Evolutionary conservation across 441 rosid species (phyloP).

Genomic region (Populus hybrid): DNA sequence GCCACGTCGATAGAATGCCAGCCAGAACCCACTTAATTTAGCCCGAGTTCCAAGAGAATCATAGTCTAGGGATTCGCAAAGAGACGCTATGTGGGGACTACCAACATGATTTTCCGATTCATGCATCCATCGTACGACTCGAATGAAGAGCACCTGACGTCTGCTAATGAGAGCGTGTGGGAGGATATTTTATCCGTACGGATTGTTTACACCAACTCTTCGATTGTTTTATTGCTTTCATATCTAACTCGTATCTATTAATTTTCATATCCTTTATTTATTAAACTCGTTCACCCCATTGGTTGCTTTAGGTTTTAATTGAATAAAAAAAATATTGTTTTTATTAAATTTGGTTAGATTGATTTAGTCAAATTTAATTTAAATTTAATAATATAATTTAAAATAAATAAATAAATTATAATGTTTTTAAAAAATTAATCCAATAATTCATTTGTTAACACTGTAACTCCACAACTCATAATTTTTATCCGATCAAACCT

Average conservation of each 20-base stretch:
- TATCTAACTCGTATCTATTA: too few relatives aligned
- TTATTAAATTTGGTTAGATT: too few relatives aligned
- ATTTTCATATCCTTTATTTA: too few relatives aligned
- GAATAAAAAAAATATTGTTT: too few relatives aligned
- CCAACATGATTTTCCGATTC: constrained; percentile 31
- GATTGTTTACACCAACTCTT: not conserved
- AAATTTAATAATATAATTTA: too few relatives aligned
- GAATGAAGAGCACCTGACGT: constrained; percentile 5
- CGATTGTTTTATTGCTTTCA: not conserved
- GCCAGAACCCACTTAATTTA: constrained; percentile 35
- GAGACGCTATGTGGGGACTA: constrained; percentile 15
- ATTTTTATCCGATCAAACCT: too few relatives aligned
- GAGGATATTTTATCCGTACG: not conserved
- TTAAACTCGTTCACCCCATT: too few relatives aligned
- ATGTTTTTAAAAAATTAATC: too few relatives aligned
- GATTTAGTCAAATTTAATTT: too few relatives aligned
- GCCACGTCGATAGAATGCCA: constrained; percentile 39
- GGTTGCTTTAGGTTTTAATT: too few relatives aligned
- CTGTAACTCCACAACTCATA: fast-evolving
- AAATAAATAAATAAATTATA: too few relatives aligned
- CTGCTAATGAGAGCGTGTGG: not conserved
- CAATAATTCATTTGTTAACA: too few relatives aligned
- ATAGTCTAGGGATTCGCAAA: constrained; percentile 36
- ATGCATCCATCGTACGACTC: constrained; percentile 15
- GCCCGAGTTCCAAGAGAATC: constrained; percentile 40